Percentiles rank a stretch among this genome's conserved stretches.
Evolutionary conservation across 345 rosid genomes (phyloP).

Genomic region (Gossypium longicalyx): DNA sequence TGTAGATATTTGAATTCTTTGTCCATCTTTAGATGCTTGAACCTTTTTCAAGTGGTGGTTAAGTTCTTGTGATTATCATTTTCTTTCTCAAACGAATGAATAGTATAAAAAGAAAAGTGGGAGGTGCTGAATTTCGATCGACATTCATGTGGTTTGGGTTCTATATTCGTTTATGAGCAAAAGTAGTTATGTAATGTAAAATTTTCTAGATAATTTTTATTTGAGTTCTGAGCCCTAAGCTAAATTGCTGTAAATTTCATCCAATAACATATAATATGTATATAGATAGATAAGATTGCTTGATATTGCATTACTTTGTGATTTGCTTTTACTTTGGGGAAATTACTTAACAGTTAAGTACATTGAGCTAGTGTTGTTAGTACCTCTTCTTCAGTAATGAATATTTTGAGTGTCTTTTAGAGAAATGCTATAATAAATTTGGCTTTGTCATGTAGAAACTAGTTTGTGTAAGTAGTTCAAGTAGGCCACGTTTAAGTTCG

Average conservation of each 20-base stretch:
- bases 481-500: slow-evolving; percentile 26
- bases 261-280: not conserved
- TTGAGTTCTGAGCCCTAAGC: not conserved
- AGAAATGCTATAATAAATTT: not conserved
- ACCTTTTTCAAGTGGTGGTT: not conserved
- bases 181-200: too few relatives aligned
- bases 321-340: too few relatives aligned
- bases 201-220: not conserved
- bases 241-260: not conserved
- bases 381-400: not conserved
- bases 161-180: not conserved
- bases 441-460: slow-evolving; percentile 33
- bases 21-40: not conserved
- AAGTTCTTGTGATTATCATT: not conserved
- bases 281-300: not conserved
- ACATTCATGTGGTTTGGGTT: slow-evolving; percentile 7
- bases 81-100: not conserved
- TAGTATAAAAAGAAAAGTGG: not conserved
- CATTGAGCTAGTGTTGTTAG: not conserved
- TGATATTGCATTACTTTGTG: not conserved
- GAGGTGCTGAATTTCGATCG: not conserved
- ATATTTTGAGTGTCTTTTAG: not conserved
- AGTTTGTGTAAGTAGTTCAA: slow-evolving; percentile 25
- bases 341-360: not conserved
- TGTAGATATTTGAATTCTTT: not conserved